Percentiles rank a stretch among this genome's conserved stretches.
Evolutionary conservation across 306 rosid species (phyloP).

Genomic region (Crataegus laevigata): DNA sequence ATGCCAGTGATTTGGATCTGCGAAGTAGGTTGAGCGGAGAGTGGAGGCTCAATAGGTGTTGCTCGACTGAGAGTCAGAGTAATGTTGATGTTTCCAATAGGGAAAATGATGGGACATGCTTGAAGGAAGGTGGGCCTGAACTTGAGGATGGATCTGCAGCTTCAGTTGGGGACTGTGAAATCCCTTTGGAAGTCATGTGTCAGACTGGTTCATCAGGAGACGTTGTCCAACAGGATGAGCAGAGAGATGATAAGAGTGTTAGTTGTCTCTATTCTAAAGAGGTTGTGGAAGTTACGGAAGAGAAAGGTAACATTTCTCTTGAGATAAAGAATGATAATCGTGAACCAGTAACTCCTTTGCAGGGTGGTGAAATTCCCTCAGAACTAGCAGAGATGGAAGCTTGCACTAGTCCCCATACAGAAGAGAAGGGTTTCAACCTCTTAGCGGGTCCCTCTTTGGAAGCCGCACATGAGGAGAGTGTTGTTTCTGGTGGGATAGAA

Average conservation of each 20-base stretch:
- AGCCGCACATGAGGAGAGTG: conserved; percentile 26
- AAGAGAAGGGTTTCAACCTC: conserved; percentile 30
- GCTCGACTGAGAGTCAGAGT: conserved; percentile 18
- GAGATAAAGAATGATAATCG: conserved; percentile 21
- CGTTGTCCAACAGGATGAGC: conserved; percentile 32
- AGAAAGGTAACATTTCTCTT: conserved; percentile 3
- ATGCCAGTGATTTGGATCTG: neutral
- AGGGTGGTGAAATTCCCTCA: conserved; percentile 25
- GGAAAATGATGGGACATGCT: conserved; percentile 6
- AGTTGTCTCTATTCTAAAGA: conserved; percentile 19
- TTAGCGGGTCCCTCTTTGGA: conserved; percentile 23
- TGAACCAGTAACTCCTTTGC: conserved; percentile 22
- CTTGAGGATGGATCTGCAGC: conserved; percentile 21
- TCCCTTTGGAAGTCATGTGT: conserved; percentile 14
- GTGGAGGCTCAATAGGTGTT: conserved; percentile 21
- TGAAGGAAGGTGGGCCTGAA: conserved; percentile 19
- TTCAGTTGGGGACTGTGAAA: conserved; percentile 11
- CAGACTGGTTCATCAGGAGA: conserved; percentile 15
- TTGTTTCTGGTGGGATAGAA: conserved; percentile 30
- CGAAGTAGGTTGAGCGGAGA: conserved; percentile 28
- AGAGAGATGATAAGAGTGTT: conserved; percentile 23
- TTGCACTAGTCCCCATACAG: conserved; percentile 27
- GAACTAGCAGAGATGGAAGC: conserved; percentile 21
- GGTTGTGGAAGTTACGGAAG: conserved; percentile 15
- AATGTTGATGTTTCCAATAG: conserved; percentile 13